phyloP scores from a whole-genome alignment of 768 basidiomycete species.

The Serendipita sp. region DNA sequence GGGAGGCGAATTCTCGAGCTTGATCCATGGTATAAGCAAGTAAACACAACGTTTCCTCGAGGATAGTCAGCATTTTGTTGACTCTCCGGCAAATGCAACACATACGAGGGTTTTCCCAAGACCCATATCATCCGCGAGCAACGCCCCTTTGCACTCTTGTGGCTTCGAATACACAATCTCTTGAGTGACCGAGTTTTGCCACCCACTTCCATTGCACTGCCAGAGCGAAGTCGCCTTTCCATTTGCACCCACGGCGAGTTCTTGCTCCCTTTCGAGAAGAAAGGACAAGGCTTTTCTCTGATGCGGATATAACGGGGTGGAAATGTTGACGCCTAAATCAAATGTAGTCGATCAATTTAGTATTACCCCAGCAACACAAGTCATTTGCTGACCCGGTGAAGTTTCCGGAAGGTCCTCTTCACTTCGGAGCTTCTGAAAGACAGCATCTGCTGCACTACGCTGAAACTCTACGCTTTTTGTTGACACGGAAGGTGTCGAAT shows the following conservation, averaged over 20 bases:
- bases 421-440: constrained; percentile 76
- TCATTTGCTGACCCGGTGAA: constrained; percentile 53
- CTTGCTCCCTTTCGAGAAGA: constrained; percentile 73
- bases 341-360: neutral
- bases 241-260: constrained; percentile 30
- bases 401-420: constrained; percentile 80
- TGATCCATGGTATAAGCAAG: constrained; percentile 71
- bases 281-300: constrained; percentile 97
- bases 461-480: constrained; percentile 83
- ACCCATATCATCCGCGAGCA: constrained; percentile 92
- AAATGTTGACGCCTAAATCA: constrained; percentile 32
- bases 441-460: constrained; percentile 81
- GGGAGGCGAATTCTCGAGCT: constrained; percentile 47
- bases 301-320: constrained; percentile 85
- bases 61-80: neutral
- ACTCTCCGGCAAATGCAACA: neutral
- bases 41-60: constrained; percentile 22
- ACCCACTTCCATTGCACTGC: constrained; percentile 35
- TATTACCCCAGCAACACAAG: neutral
- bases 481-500: constrained; percentile 39
- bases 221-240: constrained; percentile 59
- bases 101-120: constrained; percentile 1
- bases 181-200: constrained; percentile 77
- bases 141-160: constrained; percentile 65
- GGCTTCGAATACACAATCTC: constrained; percentile 56